Base-by-base conservation (phyloP, 2,329 filamentous ascomycete genomes). In the Alternaria solani region DNA sequence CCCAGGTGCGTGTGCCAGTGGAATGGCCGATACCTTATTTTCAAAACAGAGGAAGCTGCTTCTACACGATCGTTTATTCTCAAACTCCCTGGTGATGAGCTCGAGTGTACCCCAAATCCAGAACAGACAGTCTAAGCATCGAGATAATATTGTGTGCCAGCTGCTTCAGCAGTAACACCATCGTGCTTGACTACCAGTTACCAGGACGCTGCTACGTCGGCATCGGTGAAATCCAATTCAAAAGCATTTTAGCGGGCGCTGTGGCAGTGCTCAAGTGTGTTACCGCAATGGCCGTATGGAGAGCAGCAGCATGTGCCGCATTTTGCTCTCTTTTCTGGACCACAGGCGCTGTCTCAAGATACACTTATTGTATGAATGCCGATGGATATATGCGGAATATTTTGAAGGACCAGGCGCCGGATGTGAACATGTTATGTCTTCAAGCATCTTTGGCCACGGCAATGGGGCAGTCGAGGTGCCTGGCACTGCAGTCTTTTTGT, bases 101-200 rank as follows among this genome's bases (percentile, higher is more conserved):
- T 82, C 81, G 0, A 84, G 81, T 0, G 88, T 90, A 61, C 93
- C 91, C 81, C 88, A 93, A 0, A 89, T 89, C 91, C 91, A 93
- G 84, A 90, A 93, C 30, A 89, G 73, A 55, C 84, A 78, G 86
- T 81, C 5, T 79, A 64, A 0, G 73, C 60, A 70, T 93, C 91
- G 82, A 86, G 91, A 77, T 87, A 92, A 73, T 89, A 92, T 72
- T 88, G 85, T 0, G 89, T 91, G 20, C 89, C 90, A 2, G 80
- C 77, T 2, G 78, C 65, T 2, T 83, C 75, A 64, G 93, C 90
- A 30, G 87, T 30, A 8, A 30, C 87, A 47, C 73, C 72, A 1
- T 88, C 88, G 9, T 84, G 63, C 0, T 77, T 67, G 51, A 81
- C 78, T 1, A 75, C 78, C 18, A 90, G 20, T 23, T 2, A 23